These are phyloP conservation scores for Lophium mytilinum DNA, from an alignment of 495 filamentous ascomycete genomes.

Conservation along the genomic window DNA sequence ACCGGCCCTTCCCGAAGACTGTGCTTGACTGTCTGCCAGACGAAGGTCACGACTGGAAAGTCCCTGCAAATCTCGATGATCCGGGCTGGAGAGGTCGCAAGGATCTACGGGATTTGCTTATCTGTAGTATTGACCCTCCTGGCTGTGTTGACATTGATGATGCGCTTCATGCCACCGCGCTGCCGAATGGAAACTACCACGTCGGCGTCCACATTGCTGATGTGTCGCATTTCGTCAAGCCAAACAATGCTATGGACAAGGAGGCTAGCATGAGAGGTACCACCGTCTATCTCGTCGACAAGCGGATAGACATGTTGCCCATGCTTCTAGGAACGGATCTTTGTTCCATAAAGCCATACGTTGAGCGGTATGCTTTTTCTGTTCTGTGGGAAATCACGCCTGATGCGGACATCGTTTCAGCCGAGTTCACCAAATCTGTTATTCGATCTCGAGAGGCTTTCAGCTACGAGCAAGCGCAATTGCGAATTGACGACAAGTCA, in stretches of 20 bases:
- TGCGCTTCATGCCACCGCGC: constrained; percentile 73
- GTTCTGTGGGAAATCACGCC: constrained; percentile 86
- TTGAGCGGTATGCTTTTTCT: constrained; percentile 95
- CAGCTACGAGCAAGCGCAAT: constrained; percentile 91
- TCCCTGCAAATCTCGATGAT: constrained; percentile 66
- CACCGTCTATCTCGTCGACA: constrained; percentile 95
- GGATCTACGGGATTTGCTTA: constrained; percentile 75
- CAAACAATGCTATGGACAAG: constrained; percentile 91
- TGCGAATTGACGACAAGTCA: constrained; percentile 80
- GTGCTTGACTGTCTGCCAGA: constrained; percentile 86
- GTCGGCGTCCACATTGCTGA: constrained; percentile 99
- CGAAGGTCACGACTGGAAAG: constrained; percentile 91
- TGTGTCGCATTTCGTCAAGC: constrained; percentile 96
- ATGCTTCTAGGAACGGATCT: constrained; percentile 91
- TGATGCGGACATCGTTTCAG: constrained; percentile 73
- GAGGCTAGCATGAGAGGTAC: constrained; percentile 91
- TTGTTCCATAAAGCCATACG: constrained; percentile 94
- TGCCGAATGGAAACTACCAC: constrained; percentile 92
- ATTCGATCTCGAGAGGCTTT: constrained; percentile 98
- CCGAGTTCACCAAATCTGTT: constrained; percentile 89
- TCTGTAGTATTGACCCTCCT: constrained; percentile 95
- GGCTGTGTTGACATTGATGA: constrained; percentile 98
- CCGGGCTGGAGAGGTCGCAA: constrained; percentile 75
- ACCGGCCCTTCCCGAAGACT: constrained; percentile 90
- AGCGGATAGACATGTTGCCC: constrained; percentile 98